phyloP scores from a whole-genome alignment of 2,329 filamentous ascomycete species.

The Colletotrichum aenigma region DNA sequence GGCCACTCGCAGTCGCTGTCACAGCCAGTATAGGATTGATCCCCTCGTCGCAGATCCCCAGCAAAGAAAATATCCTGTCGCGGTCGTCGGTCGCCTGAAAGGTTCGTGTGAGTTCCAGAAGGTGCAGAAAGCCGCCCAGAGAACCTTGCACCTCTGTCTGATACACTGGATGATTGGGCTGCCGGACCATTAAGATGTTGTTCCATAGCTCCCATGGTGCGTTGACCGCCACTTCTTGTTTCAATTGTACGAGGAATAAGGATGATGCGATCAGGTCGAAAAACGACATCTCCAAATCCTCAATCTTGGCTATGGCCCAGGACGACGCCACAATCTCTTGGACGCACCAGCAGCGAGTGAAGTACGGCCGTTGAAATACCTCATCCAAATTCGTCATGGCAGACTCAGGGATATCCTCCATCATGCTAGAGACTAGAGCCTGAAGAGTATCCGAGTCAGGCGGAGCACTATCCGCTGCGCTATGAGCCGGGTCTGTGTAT shows the following conservation, averaged over 20 bases:
- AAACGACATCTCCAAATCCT: slow-evolving; percentile 13
- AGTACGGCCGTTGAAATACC: slow-evolving; percentile 6
- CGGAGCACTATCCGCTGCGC: neutral
- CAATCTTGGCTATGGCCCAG: slow-evolving; percentile 11
- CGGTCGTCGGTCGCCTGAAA: slow-evolving; percentile 10
- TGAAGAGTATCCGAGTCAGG: neutral
- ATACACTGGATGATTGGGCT: neutral
- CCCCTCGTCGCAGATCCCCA: slow-evolving; percentile 9
- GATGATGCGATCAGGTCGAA: slow-evolving; percentile 6
- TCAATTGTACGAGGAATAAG: neutral
- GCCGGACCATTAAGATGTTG: neutral
- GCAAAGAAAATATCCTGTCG: slow-evolving; percentile 10
- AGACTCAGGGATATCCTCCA: neutral
- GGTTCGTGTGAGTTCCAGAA: slow-evolving; percentile 8
- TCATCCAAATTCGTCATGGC: neutral
- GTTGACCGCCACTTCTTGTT: neutral
- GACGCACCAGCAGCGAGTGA: slow-evolving; percentile 11
- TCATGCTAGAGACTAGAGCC: neutral
- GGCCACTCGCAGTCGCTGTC: neutral
- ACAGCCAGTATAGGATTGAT: slow-evolving; percentile 11
- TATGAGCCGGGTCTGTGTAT: neutral
- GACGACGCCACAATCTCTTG: slow-evolving; percentile 8
- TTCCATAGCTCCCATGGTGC: slow-evolving; percentile 7
- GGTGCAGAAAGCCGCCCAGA: neutral
- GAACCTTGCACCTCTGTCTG: neutral